These are phyloP conservation scores for Aquanectria penicillioides DNA, from an alignment of 2,329 filamentous ascomycete genomes.

Conservation along the genomic window DNA sequence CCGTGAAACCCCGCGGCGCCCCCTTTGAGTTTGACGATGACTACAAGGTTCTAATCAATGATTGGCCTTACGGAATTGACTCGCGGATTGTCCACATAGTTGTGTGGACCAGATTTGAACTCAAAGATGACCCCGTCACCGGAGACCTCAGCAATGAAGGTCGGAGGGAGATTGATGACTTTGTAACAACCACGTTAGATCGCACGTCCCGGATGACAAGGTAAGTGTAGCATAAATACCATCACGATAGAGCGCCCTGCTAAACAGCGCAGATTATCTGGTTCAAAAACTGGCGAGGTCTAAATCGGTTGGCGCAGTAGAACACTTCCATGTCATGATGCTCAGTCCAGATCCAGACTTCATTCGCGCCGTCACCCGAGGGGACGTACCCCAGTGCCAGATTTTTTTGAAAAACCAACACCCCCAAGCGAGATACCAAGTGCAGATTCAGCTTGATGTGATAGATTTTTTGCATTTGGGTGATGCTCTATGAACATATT, in stretches of 20 bases:
- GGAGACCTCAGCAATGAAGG: slow-evolving; percentile 74
- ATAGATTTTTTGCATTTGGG: no score
- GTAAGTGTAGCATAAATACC: slow-evolving; percentile 52
- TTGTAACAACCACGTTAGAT: slow-evolving; percentile 74
- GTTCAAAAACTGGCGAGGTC: slow-evolving; percentile 81
- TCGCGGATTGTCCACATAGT: slow-evolving; percentile 82
- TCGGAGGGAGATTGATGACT: slow-evolving; percentile 74
- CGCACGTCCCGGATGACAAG: slow-evolving; percentile 59
- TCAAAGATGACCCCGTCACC: slow-evolving; percentile 73
- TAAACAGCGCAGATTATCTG: slow-evolving; percentile 46
- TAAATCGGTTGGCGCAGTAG: slow-evolving; percentile 90
- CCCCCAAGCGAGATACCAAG: no score
- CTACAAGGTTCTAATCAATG: slow-evolving; percentile 82
- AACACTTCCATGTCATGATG: slow-evolving; percentile 96
- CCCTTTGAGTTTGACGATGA: slow-evolving; percentile 64
- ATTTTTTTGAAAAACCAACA: no score
- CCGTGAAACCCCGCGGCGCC: slow-evolving; percentile 45
- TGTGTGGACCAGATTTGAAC: slow-evolving; percentile 90
- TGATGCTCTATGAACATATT: no score
- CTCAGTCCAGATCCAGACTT: slow-evolving; percentile 78
- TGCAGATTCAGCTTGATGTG: no score
- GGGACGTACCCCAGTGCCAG: slow-evolving; percentile 74
- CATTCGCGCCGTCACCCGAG: slow-evolving; percentile 74
- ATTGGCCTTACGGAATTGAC: slow-evolving; percentile 94
- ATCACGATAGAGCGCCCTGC: no score